Base-by-base conservation (phyloP, 805 yeast genomes). In the Lipomyces japonicus region DNA sequence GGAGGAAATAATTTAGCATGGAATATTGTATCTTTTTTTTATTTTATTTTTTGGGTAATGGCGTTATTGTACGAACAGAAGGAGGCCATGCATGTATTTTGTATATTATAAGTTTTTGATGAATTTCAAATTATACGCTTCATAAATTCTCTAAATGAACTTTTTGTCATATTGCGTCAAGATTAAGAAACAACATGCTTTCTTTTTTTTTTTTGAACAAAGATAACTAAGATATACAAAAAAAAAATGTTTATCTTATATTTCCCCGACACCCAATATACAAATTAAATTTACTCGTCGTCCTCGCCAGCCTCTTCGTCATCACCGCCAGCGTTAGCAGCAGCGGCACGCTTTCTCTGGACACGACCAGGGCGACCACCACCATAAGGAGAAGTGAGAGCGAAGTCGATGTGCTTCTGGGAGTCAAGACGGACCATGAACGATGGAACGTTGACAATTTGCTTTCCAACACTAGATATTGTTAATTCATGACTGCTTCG, bases 361-460 rank as follows among this genome's bases (percentile, higher is more conserved):
- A 88, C 95, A 84, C 98, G 93, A 76, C 98, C 98, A 68, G 98
- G 95, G 82, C 98, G 91, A 69, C 96, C 98, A 80, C 98, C 98
- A 77, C 98, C 98, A 90, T 87, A 91, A 76, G 98, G 98, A 66
- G 98, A 93, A 75, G 87, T 88, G 74, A 93, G 85, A 70, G 98
- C 95, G 71, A 91, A 93, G 84, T 93, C 97, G 78, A 93, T 88
- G 89, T 93, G 97, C 86, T 93, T 93, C 80, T 93, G 98, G 65
- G 98, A 90, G 81, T 93, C 98, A 74, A 93, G 86, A 82, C 98
- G 95, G 63, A 93, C 98, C 84, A 90, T 86, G 91, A 93, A 93
- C 64, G 97, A 91, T 77, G 98, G 97, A 66, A 93, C 86, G 81
- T 82, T 86, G 76, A 93, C 98, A 68, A 89, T 82, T 81, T 93